A percentile compares a stretch with the other conserved stretches of the same genome.
Evolutionary conservation across 1,284 basidiomycete species (phyloP).

Genomic region (Trametes sp.): DNA sequence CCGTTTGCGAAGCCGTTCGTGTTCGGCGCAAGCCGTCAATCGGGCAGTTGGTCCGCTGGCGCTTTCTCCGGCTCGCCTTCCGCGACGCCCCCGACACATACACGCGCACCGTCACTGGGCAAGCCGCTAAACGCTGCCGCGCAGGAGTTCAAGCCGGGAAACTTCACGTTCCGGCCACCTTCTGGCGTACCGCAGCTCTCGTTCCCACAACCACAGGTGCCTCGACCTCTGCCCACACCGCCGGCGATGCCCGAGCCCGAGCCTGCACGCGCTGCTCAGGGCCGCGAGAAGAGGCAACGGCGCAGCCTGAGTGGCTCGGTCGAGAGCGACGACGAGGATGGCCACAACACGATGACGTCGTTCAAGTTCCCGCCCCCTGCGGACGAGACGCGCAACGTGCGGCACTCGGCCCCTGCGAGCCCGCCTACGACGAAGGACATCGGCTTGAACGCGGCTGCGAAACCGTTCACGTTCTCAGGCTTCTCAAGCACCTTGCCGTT

Average conservation of each 20-base stretch:
- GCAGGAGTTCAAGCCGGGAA: conserved; percentile 77
- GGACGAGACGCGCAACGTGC: conserved; percentile 58
- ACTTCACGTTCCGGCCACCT: conserved; percentile 78
- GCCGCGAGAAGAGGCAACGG: conserved; percentile 79
- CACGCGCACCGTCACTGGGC: conserved; percentile 66
- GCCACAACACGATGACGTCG: conserved; percentile 63
- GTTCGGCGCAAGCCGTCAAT: conserved; percentile 56
- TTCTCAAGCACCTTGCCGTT: conserved; percentile 43
- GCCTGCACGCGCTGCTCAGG: conserved; percentile 55
- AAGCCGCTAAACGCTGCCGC: conserved; percentile 78
- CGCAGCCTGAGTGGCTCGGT: conserved; percentile 50
- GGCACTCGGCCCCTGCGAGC: conserved; percentile 54
- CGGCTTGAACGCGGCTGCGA: conserved; percentile 51
- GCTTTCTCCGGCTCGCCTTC: conserved; percentile 34
- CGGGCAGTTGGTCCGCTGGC: conserved; percentile 33
- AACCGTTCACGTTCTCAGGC: conserved; percentile 72
- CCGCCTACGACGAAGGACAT: conserved; percentile 37
- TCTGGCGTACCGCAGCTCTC: conserved; percentile 66
- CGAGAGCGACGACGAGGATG: conserved; percentile 57
- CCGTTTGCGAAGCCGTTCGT: conserved; percentile 83
- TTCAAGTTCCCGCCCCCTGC: conserved; percentile 74
- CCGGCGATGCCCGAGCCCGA: conserved; percentile 37
- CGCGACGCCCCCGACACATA: conserved; percentile 49
- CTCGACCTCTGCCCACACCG: conserved; percentile 45
- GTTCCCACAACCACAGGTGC: conserved; percentile 43